Evolutionary conservation across 345 rosid genomes (phyloP), one percentile per base, ranked within the genome.

Genomic region (Luvunga scandens): DNA sequence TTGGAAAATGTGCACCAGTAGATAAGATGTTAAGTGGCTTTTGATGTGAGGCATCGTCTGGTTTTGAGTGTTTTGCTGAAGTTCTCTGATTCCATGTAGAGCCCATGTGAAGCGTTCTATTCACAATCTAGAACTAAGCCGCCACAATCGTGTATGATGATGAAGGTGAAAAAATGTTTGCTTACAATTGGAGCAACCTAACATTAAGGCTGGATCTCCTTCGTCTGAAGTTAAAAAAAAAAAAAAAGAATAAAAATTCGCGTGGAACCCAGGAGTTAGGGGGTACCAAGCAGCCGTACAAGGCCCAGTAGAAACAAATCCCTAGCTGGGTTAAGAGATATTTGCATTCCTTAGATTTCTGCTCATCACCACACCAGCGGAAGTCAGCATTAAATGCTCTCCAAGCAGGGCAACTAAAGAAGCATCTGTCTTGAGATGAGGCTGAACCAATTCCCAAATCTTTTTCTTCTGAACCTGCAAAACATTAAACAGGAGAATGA

Each of bases 361-460:
- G 73, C 90, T 83, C 63, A 78, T 77, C 61, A 96, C 95, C 48
- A 81, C 79, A 73, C 98, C 98, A 2, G 89, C 83, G 81, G 95
- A 86, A 68, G 94, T 90, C 77, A 75, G 83, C 98, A 95, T 92
- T 36, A 86, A 81, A 78, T 88, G 87, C 72, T 86, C 89, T 75
- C 87, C 86, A 53, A 92, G 86, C 90, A 85, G 73, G 3, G 95
- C 90, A 76, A 75, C 78, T 14, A 90, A 83, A 33, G 93, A 88
- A 6, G 76, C 89, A 83, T 92, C 85, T 12, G 95, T 93, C 90
- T 89, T 93, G 48, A 93, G 91, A 83, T 83, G 90, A 36, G 95
- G 99, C 85, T 93, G 99, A 75, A 96, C 95, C 6, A 71, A 71
- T 77, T 95, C 97, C 98, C 99, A 93, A 8, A 92, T 88, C 88